These are phyloP conservation scores for Sungouiella thailandica DNA, from an alignment of 805 yeast genomes.

Conservation along the genomic window DNA sequence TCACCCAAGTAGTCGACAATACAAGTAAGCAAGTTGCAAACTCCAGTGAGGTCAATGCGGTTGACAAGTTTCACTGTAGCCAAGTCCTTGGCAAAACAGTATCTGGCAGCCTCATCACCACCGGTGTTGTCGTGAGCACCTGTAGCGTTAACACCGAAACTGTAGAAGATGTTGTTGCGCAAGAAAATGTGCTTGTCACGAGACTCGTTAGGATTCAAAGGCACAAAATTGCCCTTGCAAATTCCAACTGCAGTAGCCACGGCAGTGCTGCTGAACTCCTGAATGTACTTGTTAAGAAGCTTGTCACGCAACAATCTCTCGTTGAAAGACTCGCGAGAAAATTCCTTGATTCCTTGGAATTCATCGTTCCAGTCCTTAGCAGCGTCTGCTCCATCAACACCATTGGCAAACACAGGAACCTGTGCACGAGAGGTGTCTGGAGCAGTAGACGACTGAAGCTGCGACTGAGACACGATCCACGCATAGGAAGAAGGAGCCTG, in stretches of 20 bases:
- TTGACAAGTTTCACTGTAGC: constrained; percentile 65
- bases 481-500: constrained; percentile 62
- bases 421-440: constrained; percentile 65
- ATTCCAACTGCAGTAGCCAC: constrained; percentile 75
- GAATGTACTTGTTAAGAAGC: constrained; percentile 61
- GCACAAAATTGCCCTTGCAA: constrained; percentile 63
- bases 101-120: constrained; percentile 82
- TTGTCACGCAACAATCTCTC: constrained; percentile 76
- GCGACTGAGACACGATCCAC: constrained; percentile 55
- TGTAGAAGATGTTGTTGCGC: constrained; percentile 82
- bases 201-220: constrained; percentile 78
- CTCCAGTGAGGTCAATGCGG: constrained; percentile 55
- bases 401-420: constrained; percentile 46
- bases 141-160: constrained; percentile 60
- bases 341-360: constrained; percentile 74
- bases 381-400: constrained; percentile 54
- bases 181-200: constrained; percentile 61
- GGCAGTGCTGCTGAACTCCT: constrained; percentile 74
- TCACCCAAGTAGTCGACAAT: constrained; percentile 87
- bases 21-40: constrained; percentile 74
- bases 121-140: constrained; percentile 65
- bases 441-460: constrained; percentile 9
- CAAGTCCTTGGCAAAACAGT: constrained; percentile 73
- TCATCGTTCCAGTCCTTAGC: constrained; percentile 88
- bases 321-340: constrained; percentile 52